These are phyloP conservation scores for Monilinia laxa DNA, from an alignment of 2,329 filamentous ascomycete genomes.

Conservation along the genomic window DNA sequence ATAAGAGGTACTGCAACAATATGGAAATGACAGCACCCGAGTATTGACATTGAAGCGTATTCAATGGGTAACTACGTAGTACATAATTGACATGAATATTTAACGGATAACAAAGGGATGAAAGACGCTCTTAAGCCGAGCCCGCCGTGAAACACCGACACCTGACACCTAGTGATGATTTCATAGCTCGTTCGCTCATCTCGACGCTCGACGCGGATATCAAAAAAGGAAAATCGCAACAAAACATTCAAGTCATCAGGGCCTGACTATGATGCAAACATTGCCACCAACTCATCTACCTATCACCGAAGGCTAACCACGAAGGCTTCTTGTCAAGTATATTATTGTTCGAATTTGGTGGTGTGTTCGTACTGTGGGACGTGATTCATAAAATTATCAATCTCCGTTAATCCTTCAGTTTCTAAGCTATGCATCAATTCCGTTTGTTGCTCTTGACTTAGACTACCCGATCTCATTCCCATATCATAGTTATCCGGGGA, in stretches of 20 bases:
- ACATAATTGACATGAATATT: background rate
- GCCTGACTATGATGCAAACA: background rate
- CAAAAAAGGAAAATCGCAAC: background rate
- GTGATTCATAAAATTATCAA: slow-evolving; percentile 56
- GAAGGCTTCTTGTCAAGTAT: slow-evolving; percentile 26
- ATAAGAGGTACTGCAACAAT: background rate
- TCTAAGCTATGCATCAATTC: slow-evolving; percentile 82
- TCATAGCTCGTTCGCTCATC: slow-evolving; percentile 13
- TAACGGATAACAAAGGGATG: background rate
- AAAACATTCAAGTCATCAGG: slow-evolving; percentile 1
- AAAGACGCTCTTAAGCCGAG: background rate
- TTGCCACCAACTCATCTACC: background rate
- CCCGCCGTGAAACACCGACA: slow-evolving; percentile 3
- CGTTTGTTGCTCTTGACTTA: slow-evolving; percentile 78
- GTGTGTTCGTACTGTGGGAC: slow-evolving; percentile 34
- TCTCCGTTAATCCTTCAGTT: slow-evolving; percentile 62
- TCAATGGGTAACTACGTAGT: background rate
- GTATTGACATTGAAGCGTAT: background rate
- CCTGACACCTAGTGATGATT: slow-evolving; percentile 12
- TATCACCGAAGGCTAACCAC: background rate
- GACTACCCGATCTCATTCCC: slow-evolving; percentile 59
- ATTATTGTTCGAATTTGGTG: slow-evolving; percentile 32
- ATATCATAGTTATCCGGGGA: slow-evolving; percentile 47
- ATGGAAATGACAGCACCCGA: background rate
- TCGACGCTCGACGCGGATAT: slow-evolving; percentile 9